A percentile compares a stretch with the other conserved stretches of the same genome.
phyloP scores from a whole-genome alignment of 306 rosid species.

The Astragalus glycyphyllos region DNA sequence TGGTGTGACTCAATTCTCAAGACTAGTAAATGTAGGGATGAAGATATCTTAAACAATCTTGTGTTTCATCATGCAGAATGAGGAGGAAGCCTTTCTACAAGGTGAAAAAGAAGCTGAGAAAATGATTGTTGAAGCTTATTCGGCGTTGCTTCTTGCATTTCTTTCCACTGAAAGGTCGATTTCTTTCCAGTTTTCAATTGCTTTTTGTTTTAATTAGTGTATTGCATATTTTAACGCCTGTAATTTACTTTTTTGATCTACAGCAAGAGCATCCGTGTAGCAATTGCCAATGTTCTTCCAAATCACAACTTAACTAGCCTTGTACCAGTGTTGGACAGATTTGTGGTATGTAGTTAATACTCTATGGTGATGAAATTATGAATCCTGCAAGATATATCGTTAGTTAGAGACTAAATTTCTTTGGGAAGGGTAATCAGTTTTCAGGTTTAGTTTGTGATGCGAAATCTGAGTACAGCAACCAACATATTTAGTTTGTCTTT shows the following conservation, averaged over 20 bases:
- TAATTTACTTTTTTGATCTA: slow-evolving; percentile 16
- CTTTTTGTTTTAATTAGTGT: neutral
- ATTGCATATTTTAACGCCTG: slow-evolving; percentile 18
- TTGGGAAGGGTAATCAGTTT: slow-evolving; percentile 12
- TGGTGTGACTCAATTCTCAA: slow-evolving; percentile 15
- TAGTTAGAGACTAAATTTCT: neutral
- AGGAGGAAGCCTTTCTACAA: slow-evolving; percentile 80
- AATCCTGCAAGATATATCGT: slow-evolving; percentile 2
- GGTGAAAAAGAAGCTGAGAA: slow-evolving; percentile 94
- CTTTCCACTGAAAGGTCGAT: slow-evolving; percentile 60
- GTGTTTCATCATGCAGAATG: slow-evolving; percentile 64
- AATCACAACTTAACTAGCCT: slow-evolving; percentile 69
- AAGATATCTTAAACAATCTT: slow-evolving; percentile 34
- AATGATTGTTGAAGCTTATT: slow-evolving; percentile 62
- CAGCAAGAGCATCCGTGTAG: slow-evolving; percentile 58
- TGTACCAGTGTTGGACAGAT: slow-evolving; percentile 97
- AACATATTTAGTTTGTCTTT: slow-evolving; percentile 7
- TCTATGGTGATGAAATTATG: slow-evolving; percentile 32
- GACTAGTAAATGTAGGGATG: neutral
- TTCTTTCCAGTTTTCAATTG: slow-evolving; percentile 10
- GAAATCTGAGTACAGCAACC: neutral
- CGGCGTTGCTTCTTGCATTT: slow-evolving; percentile 63
- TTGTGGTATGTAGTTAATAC: slow-evolving; percentile 71
- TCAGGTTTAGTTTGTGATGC: slow-evolving; percentile 13
- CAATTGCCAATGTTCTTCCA: slow-evolving; percentile 59